These are phyloP conservation scores for Gaeumannomyces sp. DNA, from an alignment of 2,329 filamentous ascomycete genomes.

Conservation along the genomic window DNA sequence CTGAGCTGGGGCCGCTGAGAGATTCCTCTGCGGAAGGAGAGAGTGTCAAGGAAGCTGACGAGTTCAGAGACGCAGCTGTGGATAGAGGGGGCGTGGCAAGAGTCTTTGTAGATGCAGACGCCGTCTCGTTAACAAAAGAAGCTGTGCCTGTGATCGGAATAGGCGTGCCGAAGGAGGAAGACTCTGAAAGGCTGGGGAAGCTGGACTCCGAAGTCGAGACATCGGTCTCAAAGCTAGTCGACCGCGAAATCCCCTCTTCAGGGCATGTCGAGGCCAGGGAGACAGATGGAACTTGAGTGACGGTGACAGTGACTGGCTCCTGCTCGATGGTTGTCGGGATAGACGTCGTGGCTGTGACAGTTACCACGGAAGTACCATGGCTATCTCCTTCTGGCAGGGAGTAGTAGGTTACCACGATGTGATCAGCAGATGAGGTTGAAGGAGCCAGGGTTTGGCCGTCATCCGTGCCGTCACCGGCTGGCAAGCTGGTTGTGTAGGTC, in stretches of 20 bases:
- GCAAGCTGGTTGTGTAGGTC: slow-evolving; percentile 13
- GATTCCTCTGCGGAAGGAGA: neutral
- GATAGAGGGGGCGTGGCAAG: neutral
- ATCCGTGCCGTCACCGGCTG: neutral
- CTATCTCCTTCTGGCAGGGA: slow-evolving; percentile 10
- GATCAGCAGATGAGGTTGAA: neutral
- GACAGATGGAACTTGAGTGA: neutral
- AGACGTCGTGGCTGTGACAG: slow-evolving; percentile 8
- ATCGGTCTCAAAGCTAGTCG: neutral
- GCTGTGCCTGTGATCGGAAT: neutral
- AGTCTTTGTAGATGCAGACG: neutral
- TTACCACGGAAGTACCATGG: slow-evolving; percentile 9
- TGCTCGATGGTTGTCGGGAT: neutral
- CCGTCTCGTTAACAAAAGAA: neutral
- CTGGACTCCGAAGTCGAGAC: neutral
- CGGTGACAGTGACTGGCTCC: neutral
- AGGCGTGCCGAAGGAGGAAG: neutral
- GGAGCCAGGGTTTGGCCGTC: neutral
- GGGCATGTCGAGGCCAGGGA: neutral
- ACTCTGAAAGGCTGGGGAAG: neutral
- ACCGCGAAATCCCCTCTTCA: neutral
- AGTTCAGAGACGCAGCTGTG: neutral
- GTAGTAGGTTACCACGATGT: slow-evolving; percentile 11
- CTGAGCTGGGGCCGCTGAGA: no score
- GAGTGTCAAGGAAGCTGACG: neutral